A percentile compares a stretch with the other conserved stretches of the same genome.
phyloP scores from a whole-genome alignment of 768 basidiomycete species.

The Pulveroboletus frians region DNA sequence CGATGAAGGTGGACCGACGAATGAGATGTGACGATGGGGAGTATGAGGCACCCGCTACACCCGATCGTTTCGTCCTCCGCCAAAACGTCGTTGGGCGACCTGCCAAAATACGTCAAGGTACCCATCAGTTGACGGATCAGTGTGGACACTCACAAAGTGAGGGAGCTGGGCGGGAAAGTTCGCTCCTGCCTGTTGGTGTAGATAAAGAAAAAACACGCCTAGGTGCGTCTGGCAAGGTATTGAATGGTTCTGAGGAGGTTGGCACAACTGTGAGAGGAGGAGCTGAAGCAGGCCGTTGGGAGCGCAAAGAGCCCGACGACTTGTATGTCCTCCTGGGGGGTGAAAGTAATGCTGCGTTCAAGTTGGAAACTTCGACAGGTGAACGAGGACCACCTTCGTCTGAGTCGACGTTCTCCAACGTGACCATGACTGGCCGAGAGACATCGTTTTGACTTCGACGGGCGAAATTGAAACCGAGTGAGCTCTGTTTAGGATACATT shows the following conservation, averaged over 20 bases:
- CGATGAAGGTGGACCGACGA: slow-evolving; percentile 73
- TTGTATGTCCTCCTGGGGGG: slow-evolving; percentile 28
- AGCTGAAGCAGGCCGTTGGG: slow-evolving; percentile 19
- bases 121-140: background rate
- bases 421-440: slow-evolving; percentile 29
- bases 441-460: slow-evolving; percentile 27
- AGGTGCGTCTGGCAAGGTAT: slow-evolving; percentile 5
- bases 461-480: slow-evolving; percentile 29
- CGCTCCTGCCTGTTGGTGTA: slow-evolving; percentile 23
- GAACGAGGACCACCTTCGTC: slow-evolving; percentile 21
- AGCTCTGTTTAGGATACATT: slow-evolving; percentile 16
- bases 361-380: slow-evolving; percentile 18
- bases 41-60: slow-evolving; percentile 64
- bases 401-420: slow-evolving; percentile 25
- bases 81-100: slow-evolving; percentile 83
- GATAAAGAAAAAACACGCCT: slow-evolving; percentile 16
- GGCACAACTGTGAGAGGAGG: slow-evolving; percentile 15
- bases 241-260: background rate
- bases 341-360: slow-evolving; percentile 21
- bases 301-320: slow-evolving; percentile 11
- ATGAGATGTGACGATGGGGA: slow-evolving; percentile 70
- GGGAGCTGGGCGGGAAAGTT: slow-evolving; percentile 56
- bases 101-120: slow-evolving; percentile 22
- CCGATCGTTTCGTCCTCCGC: slow-evolving; percentile 67
- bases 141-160: slow-evolving; percentile 49